Conservation (phyloP, 1,284 basidiomycete species). For the Ustilago loliicola region DNA sequence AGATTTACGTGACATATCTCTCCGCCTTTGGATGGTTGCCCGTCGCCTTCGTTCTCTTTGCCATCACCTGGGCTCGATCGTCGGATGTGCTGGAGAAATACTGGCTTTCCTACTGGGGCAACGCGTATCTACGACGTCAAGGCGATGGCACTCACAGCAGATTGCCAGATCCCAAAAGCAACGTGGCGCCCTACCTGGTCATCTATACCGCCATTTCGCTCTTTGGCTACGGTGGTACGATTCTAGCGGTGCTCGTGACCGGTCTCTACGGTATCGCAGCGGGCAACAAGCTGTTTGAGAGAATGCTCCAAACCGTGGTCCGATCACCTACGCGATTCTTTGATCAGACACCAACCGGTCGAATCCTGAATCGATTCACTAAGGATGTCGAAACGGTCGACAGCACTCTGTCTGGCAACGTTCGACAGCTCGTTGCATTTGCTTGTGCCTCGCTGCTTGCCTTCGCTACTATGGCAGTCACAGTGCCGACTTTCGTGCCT, state of each 20-base stretch:
- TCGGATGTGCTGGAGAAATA: slow-evolving; percentile 36
- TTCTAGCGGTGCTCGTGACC: slow-evolving; percentile 8
- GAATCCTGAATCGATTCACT: slow-evolving; percentile 73
- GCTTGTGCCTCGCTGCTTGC: slow-evolving; percentile 70
- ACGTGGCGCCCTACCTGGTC: slow-evolving; percentile 27
- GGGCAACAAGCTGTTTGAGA: slow-evolving; percentile 49
- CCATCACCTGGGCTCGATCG: slow-evolving; percentile 24
- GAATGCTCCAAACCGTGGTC: slow-evolving; percentile 54
- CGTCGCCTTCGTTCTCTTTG: slow-evolving; percentile 22
- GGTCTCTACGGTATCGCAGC: slow-evolving; percentile 30
- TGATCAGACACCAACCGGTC: slow-evolving; percentile 70
- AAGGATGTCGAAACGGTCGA: slow-evolving; percentile 74
- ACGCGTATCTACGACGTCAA: slow-evolving; percentile 15
- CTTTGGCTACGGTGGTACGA: background rate
- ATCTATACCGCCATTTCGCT: slow-evolving; percentile 22
- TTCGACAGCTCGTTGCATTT: slow-evolving; percentile 28
- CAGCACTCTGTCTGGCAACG: slow-evolving; percentile 69
- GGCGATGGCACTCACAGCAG: background rate
- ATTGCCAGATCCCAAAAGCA: slow-evolving; percentile 22
- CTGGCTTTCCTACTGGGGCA: slow-evolving; percentile 49
- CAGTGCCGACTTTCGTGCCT: slow-evolving; percentile 70
- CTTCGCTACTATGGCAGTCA: slow-evolving; percentile 56
- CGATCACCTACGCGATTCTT: slow-evolving; percentile 61
- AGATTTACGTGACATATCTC: slow-evolving; percentile 83
- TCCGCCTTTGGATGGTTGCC: slow-evolving; percentile 69